phyloP scores from a whole-genome alignment of 352 stramenopile genomes.

The Phytopythium aichiense region DNA sequence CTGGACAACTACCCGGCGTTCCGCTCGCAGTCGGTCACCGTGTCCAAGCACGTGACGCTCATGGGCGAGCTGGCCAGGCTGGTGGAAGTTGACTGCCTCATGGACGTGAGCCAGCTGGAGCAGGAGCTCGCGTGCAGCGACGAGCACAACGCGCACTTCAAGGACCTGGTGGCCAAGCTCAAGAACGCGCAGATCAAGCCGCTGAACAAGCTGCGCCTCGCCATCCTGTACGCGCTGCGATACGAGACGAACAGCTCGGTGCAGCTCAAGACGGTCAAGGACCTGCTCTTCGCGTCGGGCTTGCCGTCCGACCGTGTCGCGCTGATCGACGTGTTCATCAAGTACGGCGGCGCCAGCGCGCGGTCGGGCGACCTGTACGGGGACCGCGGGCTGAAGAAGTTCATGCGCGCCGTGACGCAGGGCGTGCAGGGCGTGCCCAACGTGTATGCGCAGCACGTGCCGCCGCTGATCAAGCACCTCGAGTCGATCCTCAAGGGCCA shows the following conservation, averaged over 20 bases:
- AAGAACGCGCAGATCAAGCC: constrained; percentile 88
- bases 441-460: constrained; percentile 98
- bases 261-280: constrained; percentile 78
- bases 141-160: constrained; percentile 80
- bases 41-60: constrained; percentile 99
- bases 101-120: constrained; percentile 99
- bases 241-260: constrained; percentile 93
- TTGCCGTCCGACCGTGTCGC: constrained; percentile 41
- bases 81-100: constrained; percentile 95
- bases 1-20: constrained; percentile 98
- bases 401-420: constrained; percentile 90
- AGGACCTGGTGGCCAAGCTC: constrained; percentile 76
- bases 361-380: constrained; percentile 75
- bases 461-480: constrained; percentile 94
- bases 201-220: constrained; percentile 97
- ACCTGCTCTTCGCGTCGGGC: constrained; percentile 45
- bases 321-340: constrained; percentile 63
- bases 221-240: constrained; percentile 97
- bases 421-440: constrained; percentile 96
- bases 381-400: constrained; percentile 83
- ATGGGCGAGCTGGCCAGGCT: constrained; percentile 97
- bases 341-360: constrained; percentile 63
- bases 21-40: constrained; percentile 93
- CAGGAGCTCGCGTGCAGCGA: constrained; percentile 86
- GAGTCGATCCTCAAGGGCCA: constrained; percentile 78